Evolutionary conservation across 352 stramenopile genomes (phyloP).

Genomic region (Plasmopara viticola): DNA sequence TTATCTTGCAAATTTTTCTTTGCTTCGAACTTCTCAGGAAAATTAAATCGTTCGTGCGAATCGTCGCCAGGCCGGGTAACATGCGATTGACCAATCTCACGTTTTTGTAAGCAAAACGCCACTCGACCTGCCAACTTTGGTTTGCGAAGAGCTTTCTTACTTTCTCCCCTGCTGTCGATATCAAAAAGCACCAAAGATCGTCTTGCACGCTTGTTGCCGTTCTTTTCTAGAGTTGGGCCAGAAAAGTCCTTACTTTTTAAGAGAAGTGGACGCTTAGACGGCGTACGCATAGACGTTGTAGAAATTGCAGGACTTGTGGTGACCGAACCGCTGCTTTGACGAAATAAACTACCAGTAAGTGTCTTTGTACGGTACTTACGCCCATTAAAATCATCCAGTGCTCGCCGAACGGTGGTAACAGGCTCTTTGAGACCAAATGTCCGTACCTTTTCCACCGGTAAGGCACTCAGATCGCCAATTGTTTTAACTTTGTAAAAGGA

Average conservation of each 20-base stretch:
- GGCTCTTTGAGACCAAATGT: conserved; percentile 59
- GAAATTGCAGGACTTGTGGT: conserved; percentile 17
- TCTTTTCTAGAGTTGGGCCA: conserved; percentile 26
- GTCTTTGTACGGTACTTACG: conserved; percentile 34
- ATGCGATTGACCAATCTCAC: conserved; percentile 28
- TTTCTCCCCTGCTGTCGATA: conserved; percentile 9
- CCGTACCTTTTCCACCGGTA: conserved; percentile 41
- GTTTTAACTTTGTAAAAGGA: conserved; percentile 66
- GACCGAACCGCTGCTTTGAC: conserved; percentile 15
- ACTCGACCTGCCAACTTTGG: conserved; percentile 47
- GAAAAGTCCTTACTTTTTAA: conserved; percentile 8
- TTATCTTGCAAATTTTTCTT: conserved; percentile 36
- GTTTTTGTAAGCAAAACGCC: conserved; percentile 42
- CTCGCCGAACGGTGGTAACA: conserved; percentile 40
- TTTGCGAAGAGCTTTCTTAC: conserved; percentile 9
- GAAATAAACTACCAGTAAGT: conserved; percentile 35
- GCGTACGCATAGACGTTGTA: conserved; percentile 27
- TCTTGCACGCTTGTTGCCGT: conserved; percentile 38
- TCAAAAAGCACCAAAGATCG: conserved; percentile 31
- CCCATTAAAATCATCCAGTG: conserved; percentile 47
- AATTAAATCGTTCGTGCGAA: too few relatives aligned
- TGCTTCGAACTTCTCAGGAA: conserved; percentile 14
- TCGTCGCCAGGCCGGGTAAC: conserved; percentile 52
- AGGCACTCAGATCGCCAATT: conserved; percentile 54
- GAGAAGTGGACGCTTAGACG: conserved; percentile 29